Base-by-base conservation (phyloP, 1,139 yeast genomes). In the Geotrichum histeridarum region DNA sequence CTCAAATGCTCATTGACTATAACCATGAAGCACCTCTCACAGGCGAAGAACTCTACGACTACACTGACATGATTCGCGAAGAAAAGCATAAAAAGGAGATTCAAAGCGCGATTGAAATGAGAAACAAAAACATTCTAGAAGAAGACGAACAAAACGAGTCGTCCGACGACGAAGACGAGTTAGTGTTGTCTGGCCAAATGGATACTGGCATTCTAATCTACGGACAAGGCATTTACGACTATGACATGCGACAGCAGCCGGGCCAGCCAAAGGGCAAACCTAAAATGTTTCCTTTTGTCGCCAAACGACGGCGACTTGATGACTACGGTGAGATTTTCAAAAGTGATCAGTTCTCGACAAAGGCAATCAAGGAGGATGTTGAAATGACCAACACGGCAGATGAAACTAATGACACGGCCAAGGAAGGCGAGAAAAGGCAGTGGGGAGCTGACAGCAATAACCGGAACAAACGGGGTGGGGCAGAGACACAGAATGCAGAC, bases 251-350 rank as follows among this genome's bases (percentile, higher is more conserved):
- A n/a, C 70, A 73, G 50, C 73, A 83, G 37, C 79, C 78, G 58
- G 82, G 85, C 4, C 78, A 73, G 51, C 72, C 83, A 32, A 77
- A 78, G 56, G 81, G 84, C 4, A 78, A 86, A 60, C 83, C 85
- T 55, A 82, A 84, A 47, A 84, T 86, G 86, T 91, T 90, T 64
- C 98, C 96, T 8, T 83, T 76, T 62, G 73, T 78, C 9, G 77
- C 79, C 1, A 75, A 76, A 31, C 80, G 81, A 59, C 75, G 78
- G 31, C 80, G 84, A 60, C 74, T 77, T 48, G 98, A 93, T 66
- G 98, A 91, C 63, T 93, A 91, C 67, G 98, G 98, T 30, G 84
- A 82, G 57, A 71, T 83, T 1, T 81, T 87, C 36, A 80, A 82
- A 55, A 73, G 74, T 42, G 81, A 83, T 42, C 87, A 86, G 62